Evolutionary conservation across 768 basidiomycete genomes (phyloP).

Genomic region (Sarcodon sp.): DNA sequence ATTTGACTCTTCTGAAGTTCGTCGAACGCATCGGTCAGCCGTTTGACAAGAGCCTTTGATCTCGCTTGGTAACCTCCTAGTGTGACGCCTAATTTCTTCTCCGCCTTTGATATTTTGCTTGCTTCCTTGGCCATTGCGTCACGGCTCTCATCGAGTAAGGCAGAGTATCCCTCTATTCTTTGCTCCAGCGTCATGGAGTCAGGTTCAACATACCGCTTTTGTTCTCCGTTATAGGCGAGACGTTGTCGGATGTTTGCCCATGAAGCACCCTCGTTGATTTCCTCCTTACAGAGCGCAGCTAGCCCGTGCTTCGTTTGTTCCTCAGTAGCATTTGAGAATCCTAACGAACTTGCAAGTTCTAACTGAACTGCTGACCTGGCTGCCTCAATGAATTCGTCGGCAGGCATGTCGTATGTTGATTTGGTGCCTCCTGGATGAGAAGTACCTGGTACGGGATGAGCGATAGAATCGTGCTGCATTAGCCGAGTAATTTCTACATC

Average conservation of each 20-base stretch:
- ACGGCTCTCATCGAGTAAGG: slow-evolving; percentile 47
- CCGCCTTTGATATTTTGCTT: slow-evolving; percentile 66
- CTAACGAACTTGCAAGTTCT: slow-evolving; percentile 44
- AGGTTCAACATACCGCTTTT: slow-evolving; percentile 57
- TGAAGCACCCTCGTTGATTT: slow-evolving; percentile 42
- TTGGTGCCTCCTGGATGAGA: slow-evolving; percentile 56
- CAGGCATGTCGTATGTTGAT: slow-evolving; percentile 62
- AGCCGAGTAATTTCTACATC: slow-evolving; percentile 68
- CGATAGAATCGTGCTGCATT: slow-evolving; percentile 79
- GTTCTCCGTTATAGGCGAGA: slow-evolving; percentile 48
- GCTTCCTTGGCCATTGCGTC: slow-evolving; percentile 73
- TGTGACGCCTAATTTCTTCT: slow-evolving; percentile 80
- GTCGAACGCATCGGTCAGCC: slow-evolving; percentile 53
- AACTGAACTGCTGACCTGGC: slow-evolving; percentile 61
- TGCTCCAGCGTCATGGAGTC: slow-evolving; percentile 29
- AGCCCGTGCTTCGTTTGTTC: slow-evolving; percentile 73
- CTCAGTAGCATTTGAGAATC: slow-evolving; percentile 74
- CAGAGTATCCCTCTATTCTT: slow-evolving; percentile 50
- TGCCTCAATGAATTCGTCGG: slow-evolving; percentile 55
- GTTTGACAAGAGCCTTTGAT: slow-evolving; percentile 49
- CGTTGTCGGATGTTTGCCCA: slow-evolving; percentile 58
- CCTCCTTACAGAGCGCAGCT: slow-evolving; percentile 32
- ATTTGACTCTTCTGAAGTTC: slow-evolving; percentile 53
- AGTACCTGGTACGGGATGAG: slow-evolving; percentile 83
- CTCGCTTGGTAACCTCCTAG: slow-evolving; percentile 90